Conservation (phyloP, 139 green algal genomes). For the Tetraselmis chui region DNA sequence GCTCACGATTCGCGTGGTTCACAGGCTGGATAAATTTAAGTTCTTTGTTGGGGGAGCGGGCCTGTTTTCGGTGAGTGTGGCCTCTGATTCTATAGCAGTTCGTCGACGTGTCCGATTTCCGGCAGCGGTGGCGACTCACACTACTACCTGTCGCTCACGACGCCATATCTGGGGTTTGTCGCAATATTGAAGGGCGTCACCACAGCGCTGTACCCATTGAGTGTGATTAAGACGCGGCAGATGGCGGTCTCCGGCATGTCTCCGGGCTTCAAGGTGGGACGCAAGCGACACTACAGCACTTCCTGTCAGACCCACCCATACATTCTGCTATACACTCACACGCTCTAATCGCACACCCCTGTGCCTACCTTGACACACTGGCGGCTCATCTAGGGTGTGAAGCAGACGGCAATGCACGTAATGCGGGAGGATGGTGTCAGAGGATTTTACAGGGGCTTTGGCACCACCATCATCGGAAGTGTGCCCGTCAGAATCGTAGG, state of each 20-base stretch:
- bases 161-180: neutral
- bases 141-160: neutral
- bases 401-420: conserved; percentile 49
- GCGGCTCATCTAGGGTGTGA: conserved; percentile 31
- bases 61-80: conserved; percentile 55
- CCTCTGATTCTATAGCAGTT: neutral
- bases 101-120: neutral
- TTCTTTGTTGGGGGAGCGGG: conserved; percentile 78
- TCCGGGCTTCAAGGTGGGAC: conserved; percentile 29
- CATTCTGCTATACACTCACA: neutral
- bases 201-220: conserved; percentile 73
- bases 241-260: conserved; percentile 56
- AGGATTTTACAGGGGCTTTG: conserved; percentile 86
- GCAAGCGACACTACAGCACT: too few species aligned
- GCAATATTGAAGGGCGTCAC: conserved; percentile 57
- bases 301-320: neutral
- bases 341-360: neutral
- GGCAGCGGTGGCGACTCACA: neutral
- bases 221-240: conserved; percentile 89
- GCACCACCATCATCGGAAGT: conserved; percentile 61
- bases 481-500: conserved; percentile 45
- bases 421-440: conserved; percentile 63
- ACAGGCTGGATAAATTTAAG: conserved; percentile 81
- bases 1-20: neutral
- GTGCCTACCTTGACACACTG: neutral